Evolutionary conservation across 2,329 filamentous ascomycete genomes (phyloP), one percentile per base, ranked within the genome.

Genomic region (Sporothrix curviconia): DNA sequence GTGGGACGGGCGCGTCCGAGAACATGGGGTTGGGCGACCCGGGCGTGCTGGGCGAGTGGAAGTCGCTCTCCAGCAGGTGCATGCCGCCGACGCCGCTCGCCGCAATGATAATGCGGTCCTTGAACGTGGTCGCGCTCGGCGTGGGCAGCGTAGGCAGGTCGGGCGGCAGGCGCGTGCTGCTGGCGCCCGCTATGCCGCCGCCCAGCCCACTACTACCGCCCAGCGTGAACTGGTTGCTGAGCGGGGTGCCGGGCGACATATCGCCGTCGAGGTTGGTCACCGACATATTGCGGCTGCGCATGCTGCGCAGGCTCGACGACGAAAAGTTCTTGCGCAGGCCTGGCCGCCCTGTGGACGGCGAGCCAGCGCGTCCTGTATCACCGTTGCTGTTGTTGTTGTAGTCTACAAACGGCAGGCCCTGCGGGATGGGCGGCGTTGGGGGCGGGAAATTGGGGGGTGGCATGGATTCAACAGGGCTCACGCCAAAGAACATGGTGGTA

Each of bases 21-120:
- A 78, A 76, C n/a, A 80, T 69, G 3, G 79, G 76, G 57, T 86
- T 85, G 3, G 86, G 83, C n/a, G 83, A 64, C 3, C 84, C 84
- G 1, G 87, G 80, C 32, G 73, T 78, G 28, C 74, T 76, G 2
- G 80, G 83, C 6, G 85, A 85, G 67, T 92, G 88, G 43, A 95
- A 88, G 61, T 89, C 83, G 63, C 82, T 89, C 61, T 96, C 90
- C 65, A 97, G 95, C 1, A 97, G 77, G 67, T 90, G 85, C 57
- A 92, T 76, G 6, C 87, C 89, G 24, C 86, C 86, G 5, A 81
- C 77, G 39, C 79, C 80, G 32, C 85, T 74, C 15, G 79, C 77
- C 9, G 80, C 80, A 1, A 19, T 24, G 57, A 80, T 75, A 58
- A 78, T 70, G 47, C 78, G 77, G 12, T 84, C 81, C 25, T 76